Evolutionary conservation across 1,284 basidiomycete species (phyloP), one percentile per base, ranked within the genome.

Genomic region (Austroboletus niveus): DNA sequence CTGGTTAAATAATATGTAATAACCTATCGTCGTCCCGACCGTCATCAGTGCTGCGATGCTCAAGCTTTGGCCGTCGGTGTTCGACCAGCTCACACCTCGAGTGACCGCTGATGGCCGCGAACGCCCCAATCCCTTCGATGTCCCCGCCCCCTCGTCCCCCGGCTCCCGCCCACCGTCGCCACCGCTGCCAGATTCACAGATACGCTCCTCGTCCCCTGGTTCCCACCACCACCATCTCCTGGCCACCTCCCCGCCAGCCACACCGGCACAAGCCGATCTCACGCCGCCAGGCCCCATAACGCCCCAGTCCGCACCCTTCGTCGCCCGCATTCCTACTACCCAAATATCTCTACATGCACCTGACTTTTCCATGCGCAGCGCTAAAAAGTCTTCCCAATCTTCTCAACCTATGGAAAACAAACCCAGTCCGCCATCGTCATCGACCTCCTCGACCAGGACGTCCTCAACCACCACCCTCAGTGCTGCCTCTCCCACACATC

Each of bases 311-410:
- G 66, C 72, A 69, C 46, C 64, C 55, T 78, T 78, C 68, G 72
- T 76, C 60, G 72, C 81, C 60, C 81, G 82, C 58, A 78, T 79
- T 61, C 84, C 87, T 55, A 87, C 87, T 44, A 87, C 86, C 42
- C 79, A 83, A 55, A 81, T 89, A 65, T 84, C 86, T 58, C 76
- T 91, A 75, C 82, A 88, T 87, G 84, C 85, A 40, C 89, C 89
- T 67, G 79, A 82, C 63, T 88, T 89, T 73, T 81, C 82, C 66
- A 88, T 87, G 83, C 80, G 80, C 59, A 74, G 71, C 62, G 50
- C 64, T 74, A 57, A 76, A 77, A 62, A 74, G 69, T 60, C 63
- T 51, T 44, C 54, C 41, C 63, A 66, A 56, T 66, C 46, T 42
- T 54, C 69, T 62, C 55, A 58, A 63, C 53, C 71, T 47, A 63